Percentiles rank a stretch among this genome's conserved stretches.
These are phyloP conservation scores for Diaporthe sp. DNA, from an alignment of 2,329 filamentous ascomycete species.

Conservation along the genomic window DNA sequence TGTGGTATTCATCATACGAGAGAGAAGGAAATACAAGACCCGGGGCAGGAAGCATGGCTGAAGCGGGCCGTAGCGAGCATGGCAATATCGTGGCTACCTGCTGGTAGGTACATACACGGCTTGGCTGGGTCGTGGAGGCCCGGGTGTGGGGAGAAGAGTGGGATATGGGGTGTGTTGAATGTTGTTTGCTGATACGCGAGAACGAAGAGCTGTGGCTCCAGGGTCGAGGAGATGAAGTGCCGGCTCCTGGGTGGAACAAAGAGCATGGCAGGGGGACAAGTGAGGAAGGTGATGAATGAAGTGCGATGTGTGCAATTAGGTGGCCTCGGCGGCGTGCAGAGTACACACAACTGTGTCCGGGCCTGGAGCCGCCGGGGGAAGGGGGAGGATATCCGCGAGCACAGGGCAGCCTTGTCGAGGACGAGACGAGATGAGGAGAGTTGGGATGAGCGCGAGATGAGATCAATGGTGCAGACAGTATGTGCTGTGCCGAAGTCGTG, in stretches of 20 bases:
- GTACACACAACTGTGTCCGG: not conserved
- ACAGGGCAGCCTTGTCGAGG: constrained; percentile 16
- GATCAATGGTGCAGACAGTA: not conserved
- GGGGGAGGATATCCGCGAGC: not conserved
- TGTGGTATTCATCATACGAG: not conserved
- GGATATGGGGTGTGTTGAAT: not conserved
- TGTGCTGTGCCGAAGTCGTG: not conserved
- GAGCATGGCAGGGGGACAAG: not conserved
- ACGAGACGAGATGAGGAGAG: constrained; percentile 24
- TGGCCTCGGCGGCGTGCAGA: not conserved
- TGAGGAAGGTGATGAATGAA: not conserved
- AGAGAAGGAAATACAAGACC: not conserved
- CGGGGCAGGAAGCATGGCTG: not conserved
- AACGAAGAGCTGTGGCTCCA: not conserved
- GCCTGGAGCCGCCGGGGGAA: constrained; percentile 4
- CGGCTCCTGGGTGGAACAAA: not conserved
- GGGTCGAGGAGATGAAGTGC: not conserved
- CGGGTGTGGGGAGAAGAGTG: not conserved
- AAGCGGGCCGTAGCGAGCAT: not conserved
- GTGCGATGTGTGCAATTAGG: not conserved
- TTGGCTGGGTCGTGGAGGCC: not conserved
- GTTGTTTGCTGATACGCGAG: not conserved
- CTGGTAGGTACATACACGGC: not conserved
- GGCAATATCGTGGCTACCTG: not conserved
- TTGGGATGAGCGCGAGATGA: constrained; percentile 9